Percentiles rank a stretch among this genome's conserved stretches.
phyloP scores from a whole-genome alignment of 192 early-diverging fungal species.

The Backusella parvicylindrica region DNA sequence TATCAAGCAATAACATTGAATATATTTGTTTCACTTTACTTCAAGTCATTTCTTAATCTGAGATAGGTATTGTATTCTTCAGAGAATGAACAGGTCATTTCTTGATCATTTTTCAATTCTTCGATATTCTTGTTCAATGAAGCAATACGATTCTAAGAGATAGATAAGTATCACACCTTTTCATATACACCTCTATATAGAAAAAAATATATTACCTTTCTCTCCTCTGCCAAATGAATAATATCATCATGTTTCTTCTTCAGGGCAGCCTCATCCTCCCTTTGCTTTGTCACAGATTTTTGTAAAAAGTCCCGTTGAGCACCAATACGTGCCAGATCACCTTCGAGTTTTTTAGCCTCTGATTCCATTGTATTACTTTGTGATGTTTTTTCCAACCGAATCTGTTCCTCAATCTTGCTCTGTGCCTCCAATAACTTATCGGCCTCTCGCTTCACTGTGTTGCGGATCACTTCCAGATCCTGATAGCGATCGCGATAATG shows the following conservation, averaged over 20 bases:
- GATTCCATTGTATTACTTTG: constrained; percentile 46
- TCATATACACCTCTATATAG: too few species aligned
- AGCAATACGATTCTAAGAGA: background rate
- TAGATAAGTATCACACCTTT: background rate
- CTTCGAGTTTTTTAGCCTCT: constrained; percentile 50
- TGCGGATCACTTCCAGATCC: constrained; percentile 41
- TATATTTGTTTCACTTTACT: too few species aligned
- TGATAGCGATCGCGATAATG: constrained; percentile 43
- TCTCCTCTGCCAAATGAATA: background rate
- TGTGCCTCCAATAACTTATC: constrained; percentile 39
- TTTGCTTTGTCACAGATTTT: constrained; percentile 36
- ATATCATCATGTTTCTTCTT: constrained; percentile 5
- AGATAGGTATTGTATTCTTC: constrained; percentile 6
- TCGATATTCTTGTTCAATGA: constrained; percentile 1
- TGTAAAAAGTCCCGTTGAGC: constrained; percentile 52
- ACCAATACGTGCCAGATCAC: constrained; percentile 50
- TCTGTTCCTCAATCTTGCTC: constrained; percentile 36
- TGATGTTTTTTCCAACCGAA: constrained; percentile 33
- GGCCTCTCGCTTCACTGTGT: constrained; percentile 38
- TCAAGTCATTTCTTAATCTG: background rate
- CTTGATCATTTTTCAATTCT: constrained; percentile 5
- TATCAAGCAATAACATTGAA: too few species aligned
- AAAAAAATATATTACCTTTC: constrained; percentile 18
- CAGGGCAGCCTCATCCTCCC: background rate
- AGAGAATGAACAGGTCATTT: constrained; percentile 15